These are phyloP conservation scores for Bretziella fagacearum DNA, from an alignment of 2,329 filamentous ascomycete genomes.

Conservation along the genomic window DNA sequence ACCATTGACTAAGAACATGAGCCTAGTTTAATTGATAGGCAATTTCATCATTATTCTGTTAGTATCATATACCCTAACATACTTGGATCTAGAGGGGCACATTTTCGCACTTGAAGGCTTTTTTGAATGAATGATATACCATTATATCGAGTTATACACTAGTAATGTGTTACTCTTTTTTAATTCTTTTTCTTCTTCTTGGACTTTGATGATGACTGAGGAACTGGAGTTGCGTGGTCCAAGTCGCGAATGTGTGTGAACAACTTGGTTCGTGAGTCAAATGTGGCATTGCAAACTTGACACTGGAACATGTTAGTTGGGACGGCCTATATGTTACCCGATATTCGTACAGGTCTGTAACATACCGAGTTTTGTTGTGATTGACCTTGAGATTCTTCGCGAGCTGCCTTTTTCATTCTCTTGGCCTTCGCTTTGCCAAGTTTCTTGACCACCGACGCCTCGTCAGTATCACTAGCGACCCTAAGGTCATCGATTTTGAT, in stretches of 20 bases:
- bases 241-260: conserved; percentile 56
- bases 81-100: too few species aligned
- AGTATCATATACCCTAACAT: too few species aligned
- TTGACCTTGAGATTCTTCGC: conserved; percentile 22
- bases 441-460: background rate
- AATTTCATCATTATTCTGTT: too few species aligned
- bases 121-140: background rate
- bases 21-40: too few species aligned
- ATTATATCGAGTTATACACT: background rate
- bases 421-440: conserved; percentile 13
- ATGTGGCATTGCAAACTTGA: conserved; percentile 27
- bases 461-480: background rate
- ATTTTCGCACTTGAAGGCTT: background rate
- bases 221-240: conserved; percentile 40
- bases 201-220: conserved; percentile 17
- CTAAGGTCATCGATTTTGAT: background rate
- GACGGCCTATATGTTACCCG: background rate
- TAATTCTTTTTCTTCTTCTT: conserved; percentile 8
- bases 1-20: too few species aligned
- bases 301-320: conserved; percentile 7
- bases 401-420: conserved; percentile 15
- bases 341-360: conserved; percentile 5
- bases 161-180: background rate
- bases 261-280: conserved; percentile 49
- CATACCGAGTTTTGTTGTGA: conserved; percentile 23